Evolutionary conservation across 208 protist species (phyloP), one percentile per base, ranked within the genome.

Genomic region (Wallacemonas rigidus): DNA sequence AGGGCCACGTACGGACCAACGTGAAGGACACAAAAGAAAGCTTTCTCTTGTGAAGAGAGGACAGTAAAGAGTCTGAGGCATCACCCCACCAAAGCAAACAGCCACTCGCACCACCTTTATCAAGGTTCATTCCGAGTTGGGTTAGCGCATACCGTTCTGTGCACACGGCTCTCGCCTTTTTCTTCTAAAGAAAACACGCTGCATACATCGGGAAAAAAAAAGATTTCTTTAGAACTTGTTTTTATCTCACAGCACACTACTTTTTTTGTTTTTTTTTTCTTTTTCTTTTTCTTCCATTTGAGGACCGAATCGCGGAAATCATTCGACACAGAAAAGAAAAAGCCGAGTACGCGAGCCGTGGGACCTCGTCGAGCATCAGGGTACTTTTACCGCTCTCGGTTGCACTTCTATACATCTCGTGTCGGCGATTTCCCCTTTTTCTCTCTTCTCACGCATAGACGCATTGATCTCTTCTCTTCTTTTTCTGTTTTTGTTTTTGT

Each of bases 391-490:
- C 26, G 26, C 26, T 26, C 26, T 26, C 26, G 26, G 26, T 26
- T 26, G 26, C 26, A 26, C 26, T 26, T 26, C 26, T 26, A 26
- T 26, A 26, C 26, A 26, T 26, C 26, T 26, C 26, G 26, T 26
- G 26, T 26, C 26, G 26, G 26, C 26, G 26, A 26, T 47, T 47
- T 11, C 39, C 5, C n/a, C 8, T 26, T 57, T 35, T 43, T 43
- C 39, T 57, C 36, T 57, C 50, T 57, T 57, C 48, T 57, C 55
- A 11, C 41, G 35, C 58, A 47, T 56, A 58, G 36, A 65, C 17
- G 56, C 35, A 53, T 4, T 47, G 14, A 65, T 81, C 57, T 74
- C 69, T 78, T 76, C 64, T 76, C 63, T 71, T 39, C 40, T 74
- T 54, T 12, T 74, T 57, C 43, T 69, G 62, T 72, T 57, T 74